Conservation (phyloP, 2,329 filamentous ascomycete genomes). For the Diaporthe aspalathi region DNA sequence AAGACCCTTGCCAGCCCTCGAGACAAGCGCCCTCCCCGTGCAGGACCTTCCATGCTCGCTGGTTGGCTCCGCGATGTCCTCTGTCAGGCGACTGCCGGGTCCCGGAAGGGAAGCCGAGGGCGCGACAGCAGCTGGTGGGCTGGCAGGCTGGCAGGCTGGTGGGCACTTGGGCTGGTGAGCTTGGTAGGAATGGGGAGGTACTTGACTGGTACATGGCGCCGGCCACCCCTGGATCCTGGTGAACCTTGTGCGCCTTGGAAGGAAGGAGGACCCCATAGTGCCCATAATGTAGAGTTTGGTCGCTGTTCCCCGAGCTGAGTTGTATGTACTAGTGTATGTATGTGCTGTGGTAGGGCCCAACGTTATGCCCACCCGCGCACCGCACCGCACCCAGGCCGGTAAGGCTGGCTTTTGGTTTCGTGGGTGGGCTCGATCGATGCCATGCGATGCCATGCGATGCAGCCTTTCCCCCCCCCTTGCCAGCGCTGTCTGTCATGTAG, state of each 20-base stretch:
- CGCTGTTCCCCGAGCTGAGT: slow-evolving; percentile 22
- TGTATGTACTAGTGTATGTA: too few relatives aligned
- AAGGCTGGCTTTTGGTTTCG: slow-evolving; percentile 31
- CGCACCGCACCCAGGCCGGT: slow-evolving; percentile 7
- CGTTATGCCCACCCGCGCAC: slow-evolving; percentile 12
- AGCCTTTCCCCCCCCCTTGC: neutral
- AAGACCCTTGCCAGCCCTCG: slow-evolving; percentile 28
- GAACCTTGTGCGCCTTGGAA: slow-evolving; percentile 5
- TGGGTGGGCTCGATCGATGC: slow-evolving; percentile 28
- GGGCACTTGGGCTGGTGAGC: too few relatives aligned
- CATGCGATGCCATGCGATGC: neutral
- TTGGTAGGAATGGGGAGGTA: neutral
- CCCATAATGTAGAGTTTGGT: slow-evolving; percentile 6
- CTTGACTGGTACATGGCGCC: slow-evolving; percentile 9
- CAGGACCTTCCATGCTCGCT: slow-evolving; percentile 17
- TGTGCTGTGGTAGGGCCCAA: too few relatives aligned
- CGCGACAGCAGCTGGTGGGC: neutral
- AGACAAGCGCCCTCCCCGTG: slow-evolving; percentile 21
- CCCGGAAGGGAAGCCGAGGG: slow-evolving; percentile 37
- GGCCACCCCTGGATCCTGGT: neutral
- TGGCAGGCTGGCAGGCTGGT: too few relatives aligned
- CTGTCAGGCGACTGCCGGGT: slow-evolving; percentile 31
- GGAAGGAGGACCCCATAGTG: neutral
- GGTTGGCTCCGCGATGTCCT: slow-evolving; percentile 22
- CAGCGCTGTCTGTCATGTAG: too few relatives aligned